Evolutionary conservation across 148 eudicot genomes (phyloP).

Genomic region (Dysphania ambrosioides): DNA sequence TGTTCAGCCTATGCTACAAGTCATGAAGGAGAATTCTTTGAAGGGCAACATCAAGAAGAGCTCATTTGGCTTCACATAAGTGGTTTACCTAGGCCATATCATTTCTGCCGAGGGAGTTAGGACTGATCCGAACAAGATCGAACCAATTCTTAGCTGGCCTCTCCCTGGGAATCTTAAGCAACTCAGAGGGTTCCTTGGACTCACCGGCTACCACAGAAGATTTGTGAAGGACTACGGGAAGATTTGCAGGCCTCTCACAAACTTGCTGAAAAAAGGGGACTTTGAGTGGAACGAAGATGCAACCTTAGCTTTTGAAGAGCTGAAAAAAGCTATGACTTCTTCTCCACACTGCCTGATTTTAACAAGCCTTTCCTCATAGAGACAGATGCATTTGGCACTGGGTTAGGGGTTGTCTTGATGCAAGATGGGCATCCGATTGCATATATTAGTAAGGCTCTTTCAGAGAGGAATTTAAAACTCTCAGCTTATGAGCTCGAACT

Average conservation of each 20-base stretch:
- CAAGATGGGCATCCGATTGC: background rate
- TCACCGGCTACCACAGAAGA: background rate
- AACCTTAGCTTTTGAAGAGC: background rate
- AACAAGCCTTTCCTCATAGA: background rate
- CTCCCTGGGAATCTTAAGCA: background rate
- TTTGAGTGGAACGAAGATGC: background rate
- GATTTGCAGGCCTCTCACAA: background rate
- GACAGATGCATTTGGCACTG: background rate
- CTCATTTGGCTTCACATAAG: background rate
- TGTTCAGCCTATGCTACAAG: background rate
- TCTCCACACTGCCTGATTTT: background rate
- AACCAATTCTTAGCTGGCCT: background rate
- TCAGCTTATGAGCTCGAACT: slow-evolving; percentile 3
- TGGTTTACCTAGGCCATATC: background rate
- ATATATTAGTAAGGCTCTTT: background rate
- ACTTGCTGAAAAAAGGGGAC: too few species aligned
- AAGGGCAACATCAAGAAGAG: background rate
- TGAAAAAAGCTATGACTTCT: background rate
- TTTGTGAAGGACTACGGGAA: too few species aligned
- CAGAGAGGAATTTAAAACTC: background rate
- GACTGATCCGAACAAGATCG: background rate
- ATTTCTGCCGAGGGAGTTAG: background rate
- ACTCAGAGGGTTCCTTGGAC: background rate
- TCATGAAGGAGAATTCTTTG: too few species aligned
- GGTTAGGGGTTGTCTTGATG: background rate